Percentiles rank a stretch among this genome's conserved stretches.
Conservation (phyloP, 306 rosid species). For the Ceratonia siliqua region DNA sequence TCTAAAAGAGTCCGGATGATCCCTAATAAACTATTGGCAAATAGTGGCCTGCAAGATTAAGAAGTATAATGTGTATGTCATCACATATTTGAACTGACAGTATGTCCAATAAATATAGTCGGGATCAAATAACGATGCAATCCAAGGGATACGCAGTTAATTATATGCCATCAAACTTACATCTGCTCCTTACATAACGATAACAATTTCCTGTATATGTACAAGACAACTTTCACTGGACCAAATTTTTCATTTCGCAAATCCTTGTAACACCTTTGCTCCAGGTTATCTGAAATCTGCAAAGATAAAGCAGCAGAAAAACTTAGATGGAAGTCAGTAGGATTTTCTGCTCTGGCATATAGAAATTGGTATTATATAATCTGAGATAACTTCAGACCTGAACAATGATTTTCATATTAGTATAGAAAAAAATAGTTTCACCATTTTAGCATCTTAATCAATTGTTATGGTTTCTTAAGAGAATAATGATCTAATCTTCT, state of each 20-base stretch:
- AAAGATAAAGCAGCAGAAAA: conserved; percentile 28
- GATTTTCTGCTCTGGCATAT: conserved; percentile 20
- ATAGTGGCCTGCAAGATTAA: conserved; percentile 76
- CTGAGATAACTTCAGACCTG: conserved; percentile 8
- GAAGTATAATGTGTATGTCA: conserved; percentile 27
- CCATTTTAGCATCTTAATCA: conserved; percentile 10
- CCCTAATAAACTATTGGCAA: conserved; percentile 74
- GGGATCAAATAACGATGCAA: not conserved
- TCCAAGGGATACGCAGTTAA: not conserved
- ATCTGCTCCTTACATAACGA: conserved; percentile 81
- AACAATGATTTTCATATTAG: not conserved
- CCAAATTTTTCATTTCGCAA: conserved; percentile 76
- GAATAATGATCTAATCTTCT: not conserved
- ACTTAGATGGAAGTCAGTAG: conserved; percentile 20
- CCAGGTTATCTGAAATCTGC: conserved; percentile 77
- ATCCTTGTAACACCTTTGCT: conserved; percentile 87
- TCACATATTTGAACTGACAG: conserved; percentile 22
- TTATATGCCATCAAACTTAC: conserved; percentile 61
- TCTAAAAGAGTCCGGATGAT: conserved; percentile 81
- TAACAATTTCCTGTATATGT: conserved; percentile 74
- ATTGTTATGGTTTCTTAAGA: conserved; percentile 8
- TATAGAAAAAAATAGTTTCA: not conserved
- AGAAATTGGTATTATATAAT: not conserved
- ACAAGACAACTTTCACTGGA: conserved; percentile 71
- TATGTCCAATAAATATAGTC: not conserved